Evolutionary conservation across 495 filamentous ascomycete genomes (phyloP), one percentile per base, ranked within the genome.

Genomic region (Penicillium desertorum): DNA sequence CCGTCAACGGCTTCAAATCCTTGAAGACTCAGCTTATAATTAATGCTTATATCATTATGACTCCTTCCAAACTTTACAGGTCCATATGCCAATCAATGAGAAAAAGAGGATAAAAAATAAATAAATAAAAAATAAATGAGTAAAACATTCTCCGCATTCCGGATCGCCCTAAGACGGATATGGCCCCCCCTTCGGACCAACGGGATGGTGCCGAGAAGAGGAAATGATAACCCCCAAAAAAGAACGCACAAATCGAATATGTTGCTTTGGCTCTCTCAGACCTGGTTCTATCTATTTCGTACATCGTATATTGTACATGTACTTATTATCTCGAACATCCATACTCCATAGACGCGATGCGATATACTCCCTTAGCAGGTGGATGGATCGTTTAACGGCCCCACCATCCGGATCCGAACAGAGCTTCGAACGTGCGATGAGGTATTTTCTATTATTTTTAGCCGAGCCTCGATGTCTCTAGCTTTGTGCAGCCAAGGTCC

Each of bases 351-450:
- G 14, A 43, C 50, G 12, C 20, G 48, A 51, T 5, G 12, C 20
- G 48, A 51, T 5, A 16, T 39, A 34, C 30, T 12, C 12, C 30
- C 30, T 32, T 1, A 3, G 16, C 17, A 39, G 14, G 48, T 19
- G 23, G 16, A 52, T 12, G 41, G 37, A 32, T 27, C 14, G 30
- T 53, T 20, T 17, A 34, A 57, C 71, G 71, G 71, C 70, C 71
- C 71, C 71, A 71, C 71, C 66, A 71, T 67, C 71, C 71, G 71
- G 46, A n/a, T 56, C 51, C 55, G 58, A 52, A 55, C 46, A 30
- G 52, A 55, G 43, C 51, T 54, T 36, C 19, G 43, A 55, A 63
- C 58, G 58, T 61, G 56, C n/a, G 17, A 27, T 46, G 32, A 32
- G 25, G 17, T 43, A 16, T 32, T 48, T 30, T n/a, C 27, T 30